phyloP scores from a whole-genome alignment of 495 filamentous ascomycete species.

The Penicillium soppii region DNA sequence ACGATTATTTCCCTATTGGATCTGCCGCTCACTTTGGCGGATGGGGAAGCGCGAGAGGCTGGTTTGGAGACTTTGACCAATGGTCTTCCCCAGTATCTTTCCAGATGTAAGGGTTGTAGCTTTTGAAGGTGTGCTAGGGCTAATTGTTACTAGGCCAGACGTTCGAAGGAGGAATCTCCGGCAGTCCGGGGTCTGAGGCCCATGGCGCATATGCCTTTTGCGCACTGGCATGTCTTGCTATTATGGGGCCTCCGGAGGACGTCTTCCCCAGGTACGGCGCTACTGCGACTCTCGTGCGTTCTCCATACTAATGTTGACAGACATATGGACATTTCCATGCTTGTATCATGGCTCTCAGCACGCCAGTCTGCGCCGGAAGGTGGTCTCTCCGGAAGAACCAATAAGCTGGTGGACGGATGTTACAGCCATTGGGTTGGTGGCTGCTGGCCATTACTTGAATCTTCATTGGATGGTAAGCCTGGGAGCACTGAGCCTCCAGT shows the following conservation, averaged over 20 bases:
- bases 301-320: conserved; percentile 38
- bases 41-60: conserved; percentile 48
- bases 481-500: conserved; percentile 21
- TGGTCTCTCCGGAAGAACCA: conserved; percentile 89
- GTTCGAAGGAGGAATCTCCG: conserved; percentile 89
- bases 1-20: conserved; percentile 79
- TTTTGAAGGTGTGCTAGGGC: not conserved
- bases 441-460: conserved; percentile 88
- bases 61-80: conserved; percentile 58
- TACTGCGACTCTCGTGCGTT: not conserved
- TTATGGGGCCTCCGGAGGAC: conserved; percentile 72
- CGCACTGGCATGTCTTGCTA: conserved; percentile 79
- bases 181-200: conserved; percentile 77
- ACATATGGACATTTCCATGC: conserved; percentile 72
- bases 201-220: conserved; percentile 98
- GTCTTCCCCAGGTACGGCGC: conserved; percentile 61
- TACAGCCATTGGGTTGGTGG: conserved; percentile 97
- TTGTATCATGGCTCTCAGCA: conserved; percentile 84
- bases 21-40: conserved; percentile 74
- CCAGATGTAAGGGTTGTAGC: conserved; percentile 61
- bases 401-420: conserved; percentile 96
- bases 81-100: conserved; percentile 74
- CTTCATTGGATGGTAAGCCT: conserved; percentile 60
- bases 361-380: conserved; percentile 91
- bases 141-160: conserved; percentile 68